A percentile compares a stretch with the other conserved stretches of the same genome.
Evolutionary conservation across 352 stramenopile species (phyloP).

Genomic region (Pythium guiyangense): DNA sequence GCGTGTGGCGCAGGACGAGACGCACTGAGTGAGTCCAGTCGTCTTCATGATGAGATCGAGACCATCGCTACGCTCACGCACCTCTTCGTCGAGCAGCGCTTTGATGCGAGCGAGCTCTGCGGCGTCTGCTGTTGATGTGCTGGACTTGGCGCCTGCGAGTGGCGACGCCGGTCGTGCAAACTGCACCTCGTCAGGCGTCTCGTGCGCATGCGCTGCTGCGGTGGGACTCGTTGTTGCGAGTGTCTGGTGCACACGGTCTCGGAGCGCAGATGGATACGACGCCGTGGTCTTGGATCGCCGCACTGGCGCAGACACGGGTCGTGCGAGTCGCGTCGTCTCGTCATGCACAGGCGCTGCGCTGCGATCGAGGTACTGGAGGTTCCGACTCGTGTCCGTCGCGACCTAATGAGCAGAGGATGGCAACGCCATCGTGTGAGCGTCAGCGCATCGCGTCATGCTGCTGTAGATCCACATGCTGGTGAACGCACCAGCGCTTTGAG

Average conservation of each 20-base stretch:
- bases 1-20: too few relatives aligned
- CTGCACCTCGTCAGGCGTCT: constrained; percentile 7
- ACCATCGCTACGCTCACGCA: constrained; percentile 6
- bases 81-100: constrained; percentile 29
- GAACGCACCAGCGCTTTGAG: constrained; percentile 62
- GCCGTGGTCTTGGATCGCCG: constrained; percentile 38
- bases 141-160: neutral
- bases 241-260: constrained; percentile 38
- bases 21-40: neutral
- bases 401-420: constrained; percentile 29
- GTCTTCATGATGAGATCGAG: neutral
- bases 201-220: neutral
- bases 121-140: neutral
- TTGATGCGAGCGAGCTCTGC: constrained; percentile 6
- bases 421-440: neutral
- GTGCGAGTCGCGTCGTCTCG: constrained; percentile 1
- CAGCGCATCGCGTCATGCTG: too few relatives aligned
- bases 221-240: neutral
- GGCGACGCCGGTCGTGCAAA: constrained; percentile 4
- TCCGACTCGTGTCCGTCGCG: constrained; percentile 28
- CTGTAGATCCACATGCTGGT: too few relatives aligned
- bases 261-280: constrained; percentile 47
- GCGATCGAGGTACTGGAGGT: constrained; percentile 19
- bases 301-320: constrained; percentile 70
- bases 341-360: too few relatives aligned